Evolutionary conservation across 2,329 filamentous ascomycete genomes (phyloP), one percentile per base, ranked within the genome.

Genomic region (Chaetomium sp.): DNA sequence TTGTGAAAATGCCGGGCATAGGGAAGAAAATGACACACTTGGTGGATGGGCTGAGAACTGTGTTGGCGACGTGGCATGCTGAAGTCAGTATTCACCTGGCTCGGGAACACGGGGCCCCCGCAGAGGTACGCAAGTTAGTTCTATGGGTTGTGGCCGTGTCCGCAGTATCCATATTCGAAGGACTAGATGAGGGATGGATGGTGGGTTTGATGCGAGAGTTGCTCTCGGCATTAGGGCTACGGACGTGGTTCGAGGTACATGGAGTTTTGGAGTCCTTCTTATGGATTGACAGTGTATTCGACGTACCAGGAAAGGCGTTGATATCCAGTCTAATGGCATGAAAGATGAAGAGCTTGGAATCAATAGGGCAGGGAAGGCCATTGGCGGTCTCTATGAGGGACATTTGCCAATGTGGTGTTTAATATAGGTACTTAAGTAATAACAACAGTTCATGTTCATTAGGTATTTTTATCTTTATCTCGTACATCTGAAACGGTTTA

Each of bases 271-370:
- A 54, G 40, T 38, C 35, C 6, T 61, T 59, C 34, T 33, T 61
- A 10, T 61, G 59, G 59, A 52, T 61, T 8, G 59, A 61, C 37
- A 19, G 27, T 14, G 14, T 50, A 2, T 52, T 58, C 27, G 56
- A 58, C 37, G 9, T 54, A 12, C 27, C 44, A 5, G 49, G 27
- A 8, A 14, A 44, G 32, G 10, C 12, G n/a, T 5, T 58, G 19
- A 5, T 53, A 53, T 36, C 14, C 66, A 34, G 46, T 12, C 7
- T 34, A 5, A 11, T 45, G 32, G 37, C 3, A 27, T 27, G 19
- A 27, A 27, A 27, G 19, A 27, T 27, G 19, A 27, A 27, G 19
- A 27, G 19, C 3, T 27, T 27, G 19, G 19, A 27, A 27, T 27
- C 19, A 27, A 27, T 27, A 27, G 19, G 19, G 19, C 19, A 27